phyloP scores from a whole-genome alignment of 139 green algal genomes.

The Asterochloris sp. region DNA sequence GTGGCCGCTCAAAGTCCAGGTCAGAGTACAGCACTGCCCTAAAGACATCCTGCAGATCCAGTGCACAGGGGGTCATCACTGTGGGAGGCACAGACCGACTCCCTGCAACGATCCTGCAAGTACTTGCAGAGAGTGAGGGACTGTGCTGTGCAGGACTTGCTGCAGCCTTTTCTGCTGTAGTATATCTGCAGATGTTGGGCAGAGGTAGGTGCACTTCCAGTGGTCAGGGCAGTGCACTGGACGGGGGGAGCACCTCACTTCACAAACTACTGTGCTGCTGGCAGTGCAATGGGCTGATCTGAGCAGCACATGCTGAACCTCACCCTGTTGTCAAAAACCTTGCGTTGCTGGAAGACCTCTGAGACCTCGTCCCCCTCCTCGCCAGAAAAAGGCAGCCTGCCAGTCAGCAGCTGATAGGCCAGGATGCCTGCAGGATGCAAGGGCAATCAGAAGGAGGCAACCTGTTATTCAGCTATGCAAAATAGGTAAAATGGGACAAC shows the following conservation, averaged over 20 bases:
- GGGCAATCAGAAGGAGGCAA: no score
- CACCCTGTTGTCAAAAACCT: slow-evolving; percentile 18
- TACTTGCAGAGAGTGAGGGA: no score
- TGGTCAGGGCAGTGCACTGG: no score
- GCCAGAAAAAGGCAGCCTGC: slow-evolving; percentile 59
- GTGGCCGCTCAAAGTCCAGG: slow-evolving; percentile 60
- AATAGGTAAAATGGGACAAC: no score
- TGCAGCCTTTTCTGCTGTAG: no score
- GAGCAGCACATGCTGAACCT: neutral
- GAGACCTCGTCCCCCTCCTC: slow-evolving; percentile 54
- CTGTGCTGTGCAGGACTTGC: no score
- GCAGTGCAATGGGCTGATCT: neutral
- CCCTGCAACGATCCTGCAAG: no score
- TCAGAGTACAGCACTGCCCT: slow-evolving; percentile 61
- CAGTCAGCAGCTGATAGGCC: slow-evolving; percentile 62
- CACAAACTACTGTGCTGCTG: neutral
- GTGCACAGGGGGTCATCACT: neutral
- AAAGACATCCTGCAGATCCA: slow-evolving; percentile 49
- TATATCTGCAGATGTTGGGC: no score
- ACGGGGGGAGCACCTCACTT: neutral
- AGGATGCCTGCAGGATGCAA: slow-evolving; percentile 39
- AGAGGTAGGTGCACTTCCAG: no score
- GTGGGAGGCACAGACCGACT: neutral
- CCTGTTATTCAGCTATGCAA: no score
- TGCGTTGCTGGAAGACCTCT: slow-evolving; percentile 44